phyloP scores from a whole-genome alignment of 768 basidiomycete genomes.

The Saitozyma podzolica region DNA sequence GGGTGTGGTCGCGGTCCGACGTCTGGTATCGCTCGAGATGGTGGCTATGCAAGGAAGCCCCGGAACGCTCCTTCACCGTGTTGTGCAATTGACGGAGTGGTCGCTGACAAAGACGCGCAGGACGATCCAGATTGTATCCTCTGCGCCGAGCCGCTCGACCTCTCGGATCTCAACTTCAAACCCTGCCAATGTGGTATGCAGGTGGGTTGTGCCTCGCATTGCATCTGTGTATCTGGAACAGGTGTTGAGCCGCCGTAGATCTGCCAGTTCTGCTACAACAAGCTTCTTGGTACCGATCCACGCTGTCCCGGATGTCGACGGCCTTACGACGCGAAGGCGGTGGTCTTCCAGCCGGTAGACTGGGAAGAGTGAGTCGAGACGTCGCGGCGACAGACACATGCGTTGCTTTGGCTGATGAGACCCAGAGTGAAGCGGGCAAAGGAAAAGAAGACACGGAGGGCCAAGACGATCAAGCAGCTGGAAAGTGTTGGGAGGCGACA shows the following conservation, averaged over 20 bases:
- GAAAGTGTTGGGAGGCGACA: constrained; percentile 80
- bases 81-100: neutral
- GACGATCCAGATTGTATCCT: constrained; percentile 97
- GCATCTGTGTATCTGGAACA: neutral
- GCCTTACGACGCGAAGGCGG: constrained; percentile 84
- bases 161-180: constrained; percentile 98
- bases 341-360: constrained; percentile 92
- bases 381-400: neutral
- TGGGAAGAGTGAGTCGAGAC: constrained; percentile 79
- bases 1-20: constrained; percentile 16
- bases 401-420: neutral
- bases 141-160: constrained; percentile 98
- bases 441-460: constrained; percentile 90
- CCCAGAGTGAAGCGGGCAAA: constrained; percentile 87
- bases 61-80: too few species aligned
- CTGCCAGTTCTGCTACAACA: constrained; percentile 99
- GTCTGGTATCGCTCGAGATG: neutral
- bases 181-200: constrained; percentile 99
- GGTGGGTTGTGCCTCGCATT: constrained; percentile 55
- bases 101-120: constrained; percentile 55
- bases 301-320: constrained; percentile 95
- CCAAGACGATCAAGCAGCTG: constrained; percentile 92
- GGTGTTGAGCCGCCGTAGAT: constrained; percentile 61
- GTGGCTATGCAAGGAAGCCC: neutral
- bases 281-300: constrained; percentile 92